Base-by-base conservation (phyloP, 371 early-diverging fungal species). In the Neoconidiobolus thromboides region DNA sequence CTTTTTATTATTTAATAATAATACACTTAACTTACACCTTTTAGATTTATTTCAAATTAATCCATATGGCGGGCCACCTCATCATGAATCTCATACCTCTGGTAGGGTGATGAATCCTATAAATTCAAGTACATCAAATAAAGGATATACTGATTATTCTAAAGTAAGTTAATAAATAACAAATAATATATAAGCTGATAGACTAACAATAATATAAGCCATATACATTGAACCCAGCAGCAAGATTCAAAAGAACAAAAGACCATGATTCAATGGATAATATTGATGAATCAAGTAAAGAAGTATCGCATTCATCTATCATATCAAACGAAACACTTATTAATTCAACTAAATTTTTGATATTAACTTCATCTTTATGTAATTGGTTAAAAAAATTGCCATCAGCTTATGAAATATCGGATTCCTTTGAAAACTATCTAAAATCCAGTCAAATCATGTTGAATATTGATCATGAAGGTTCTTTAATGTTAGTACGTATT, bases 41-140 rank as follows among this genome's bases (percentile, higher is more conserved):
- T 12, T 53, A 60, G 61, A 84, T 65, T 66, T 84, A 44, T 84
- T 78, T 62, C 78, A 79, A 0, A 77, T 83, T 54, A 83, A 83
- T 60, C 82, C 84, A 5, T 78, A 78, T 59, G 84, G 82, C 51
- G 82, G 82, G 0, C 73, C 73, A 37, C 74, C 81, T 6, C 78
- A 81, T 55, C 77, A 79, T n/a, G 68, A 68, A 0, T 78, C 81
- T 1, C 85, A 84, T 67, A 63, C 72, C 61, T 41, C 51, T 10
- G 60, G 59, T 53, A 57, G 55, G 9, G 62, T 63, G 6, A 50
- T 50, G 12, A 63, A 63, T 14, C 2, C 37, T 5, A 26, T 38
- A 26, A n/a, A 15, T 38, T 37, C 26, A 41, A 55, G 3, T 46
- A 12, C 57, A 41, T 44, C 57, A 5, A 4, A 9, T 15, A 49